Conservation (phyloP, 2,329 filamentous ascomycete species). For the Xylariaceae sp. region DNA sequence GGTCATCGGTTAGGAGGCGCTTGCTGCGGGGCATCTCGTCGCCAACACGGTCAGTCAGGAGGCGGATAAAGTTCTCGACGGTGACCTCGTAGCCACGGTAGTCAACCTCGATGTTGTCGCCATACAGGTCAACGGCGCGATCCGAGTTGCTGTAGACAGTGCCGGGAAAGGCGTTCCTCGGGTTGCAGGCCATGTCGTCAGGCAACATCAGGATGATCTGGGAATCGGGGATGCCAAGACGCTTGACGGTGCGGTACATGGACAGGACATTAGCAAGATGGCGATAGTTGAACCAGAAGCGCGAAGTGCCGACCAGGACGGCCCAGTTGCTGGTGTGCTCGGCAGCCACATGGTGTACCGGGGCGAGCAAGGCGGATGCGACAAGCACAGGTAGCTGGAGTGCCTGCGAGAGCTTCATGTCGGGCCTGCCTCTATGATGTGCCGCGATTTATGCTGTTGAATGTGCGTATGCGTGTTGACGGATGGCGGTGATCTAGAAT, state of each 20-base stretch:
- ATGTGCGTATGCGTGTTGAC: not conserved
- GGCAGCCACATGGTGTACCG: constrained; percentile 45
- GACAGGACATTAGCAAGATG: constrained; percentile 97
- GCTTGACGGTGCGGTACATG: constrained; percentile 96
- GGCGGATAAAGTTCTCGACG: constrained; percentile 95
- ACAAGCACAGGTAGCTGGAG: constrained; percentile 46
- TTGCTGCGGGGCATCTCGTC: constrained; percentile 95
- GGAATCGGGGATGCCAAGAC: constrained; percentile 93
- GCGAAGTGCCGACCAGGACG: constrained; percentile 94
- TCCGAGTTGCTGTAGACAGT: constrained; percentile 99
- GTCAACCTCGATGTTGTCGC: constrained; percentile 98
- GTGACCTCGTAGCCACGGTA: constrained; percentile 98
- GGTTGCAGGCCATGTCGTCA: constrained; percentile 99
- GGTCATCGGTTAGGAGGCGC: constrained; percentile 85
- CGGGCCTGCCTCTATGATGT: not conserved
- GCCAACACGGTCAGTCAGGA: constrained; percentile 89
- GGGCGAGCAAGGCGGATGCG: constrained; percentile 44
- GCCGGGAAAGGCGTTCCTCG: constrained; percentile 93
- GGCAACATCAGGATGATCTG: constrained; percentile 99
- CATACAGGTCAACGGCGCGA: constrained; percentile 90
- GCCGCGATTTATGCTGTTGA: constrained; percentile 1
- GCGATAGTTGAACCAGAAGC: constrained; percentile 99
- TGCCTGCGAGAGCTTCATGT: constrained; percentile 50
- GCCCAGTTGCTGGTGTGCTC: constrained; percentile 99
- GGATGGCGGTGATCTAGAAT: too few relatives aligned